Evolutionary conservation across 768 basidiomycete genomes (phyloP).

Genomic region (Pleurotus eryngii): DNA sequence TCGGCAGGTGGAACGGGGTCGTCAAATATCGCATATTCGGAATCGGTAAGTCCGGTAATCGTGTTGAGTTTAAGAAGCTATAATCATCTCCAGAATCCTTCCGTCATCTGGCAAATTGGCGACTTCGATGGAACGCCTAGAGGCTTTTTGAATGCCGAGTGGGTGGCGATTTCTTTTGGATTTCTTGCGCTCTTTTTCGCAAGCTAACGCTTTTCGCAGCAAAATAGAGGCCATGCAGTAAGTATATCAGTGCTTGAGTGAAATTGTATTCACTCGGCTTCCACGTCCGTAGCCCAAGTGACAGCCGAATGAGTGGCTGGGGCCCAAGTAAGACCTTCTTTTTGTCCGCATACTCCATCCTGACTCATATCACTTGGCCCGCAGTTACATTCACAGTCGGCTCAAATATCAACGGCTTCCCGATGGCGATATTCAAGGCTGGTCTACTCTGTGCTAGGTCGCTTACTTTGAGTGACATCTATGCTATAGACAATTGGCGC

Average conservation of each 20-base stretch:
- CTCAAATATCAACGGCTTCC: conserved; percentile 20
- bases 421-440: conserved; percentile 35
- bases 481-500: conserved; percentile 24
- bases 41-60: conserved; percentile 18
- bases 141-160: conserved; percentile 36
- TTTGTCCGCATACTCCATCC: too few species aligned
- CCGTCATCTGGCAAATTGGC: conserved; percentile 32
- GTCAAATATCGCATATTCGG: conserved; percentile 28
- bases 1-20: conserved; percentile 21
- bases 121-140: conserved; percentile 34
- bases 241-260: conserved; percentile 7
- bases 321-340: conserved; percentile 20
- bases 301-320: conserved; percentile 30
- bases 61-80: not conserved
- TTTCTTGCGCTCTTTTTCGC: conserved; percentile 7
- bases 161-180: conserved; percentile 7
- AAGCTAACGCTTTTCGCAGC: conserved; percentile 13
- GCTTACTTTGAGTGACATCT: not conserved
- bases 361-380: too few species aligned
- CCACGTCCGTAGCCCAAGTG: conserved; percentile 25
- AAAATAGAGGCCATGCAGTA: conserved; percentile 34
- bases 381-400: conserved; percentile 32
- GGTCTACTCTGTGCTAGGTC: not conserved
- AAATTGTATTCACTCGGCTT: too few species aligned
- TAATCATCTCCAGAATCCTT: conserved; percentile 19